phyloP scores from a whole-genome alignment of 805 yeast species.

The Suhomyces sp. region DNA sequence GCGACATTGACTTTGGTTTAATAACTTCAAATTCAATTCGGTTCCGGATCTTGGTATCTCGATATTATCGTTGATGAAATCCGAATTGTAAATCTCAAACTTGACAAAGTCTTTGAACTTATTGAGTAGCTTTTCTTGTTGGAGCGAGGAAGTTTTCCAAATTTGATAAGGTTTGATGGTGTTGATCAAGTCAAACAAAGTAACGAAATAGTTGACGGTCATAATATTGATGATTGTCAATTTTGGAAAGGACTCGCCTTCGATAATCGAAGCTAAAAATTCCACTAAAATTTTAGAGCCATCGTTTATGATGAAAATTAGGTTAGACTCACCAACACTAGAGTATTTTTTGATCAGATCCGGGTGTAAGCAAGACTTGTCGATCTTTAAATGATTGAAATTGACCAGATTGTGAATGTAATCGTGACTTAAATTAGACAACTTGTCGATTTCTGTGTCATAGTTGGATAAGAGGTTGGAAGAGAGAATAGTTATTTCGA shows the following conservation, averaged over 20 bases:
- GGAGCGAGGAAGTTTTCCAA: conserved; percentile 38
- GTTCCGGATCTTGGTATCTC: conserved; percentile 4
- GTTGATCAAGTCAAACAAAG: conserved; percentile 36
- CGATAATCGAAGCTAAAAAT: conserved; percentile 15
- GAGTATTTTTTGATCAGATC: background rate
- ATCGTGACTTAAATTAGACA: conserved; percentile 15
- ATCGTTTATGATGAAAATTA: conserved; percentile 37
- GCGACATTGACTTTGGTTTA: background rate
- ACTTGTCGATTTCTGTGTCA: conserved; percentile 18
- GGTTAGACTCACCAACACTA: conserved; percentile 21
- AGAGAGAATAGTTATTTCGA: conserved; percentile 24
- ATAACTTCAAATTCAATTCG: conserved; percentile 7
- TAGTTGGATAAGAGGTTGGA: conserved; percentile 13
- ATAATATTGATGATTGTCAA: conserved; percentile 37
- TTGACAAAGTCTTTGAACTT: conserved; percentile 29
- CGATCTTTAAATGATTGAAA: conserved; percentile 15
- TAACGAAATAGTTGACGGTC: conserved; percentile 39
- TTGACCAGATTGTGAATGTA: conserved; percentile 11
- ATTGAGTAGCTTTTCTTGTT: conserved; percentile 20
- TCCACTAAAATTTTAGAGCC: conserved; percentile 32
- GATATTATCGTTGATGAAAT: background rate
- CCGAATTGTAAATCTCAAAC: background rate
- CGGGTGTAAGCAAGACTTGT: background rate
- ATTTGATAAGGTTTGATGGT: conserved; percentile 33
- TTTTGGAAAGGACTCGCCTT: conserved; percentile 16